Base-by-base conservation (phyloP, 352 stramenopile species). In the Paralagenidium karlingii region DNA sequence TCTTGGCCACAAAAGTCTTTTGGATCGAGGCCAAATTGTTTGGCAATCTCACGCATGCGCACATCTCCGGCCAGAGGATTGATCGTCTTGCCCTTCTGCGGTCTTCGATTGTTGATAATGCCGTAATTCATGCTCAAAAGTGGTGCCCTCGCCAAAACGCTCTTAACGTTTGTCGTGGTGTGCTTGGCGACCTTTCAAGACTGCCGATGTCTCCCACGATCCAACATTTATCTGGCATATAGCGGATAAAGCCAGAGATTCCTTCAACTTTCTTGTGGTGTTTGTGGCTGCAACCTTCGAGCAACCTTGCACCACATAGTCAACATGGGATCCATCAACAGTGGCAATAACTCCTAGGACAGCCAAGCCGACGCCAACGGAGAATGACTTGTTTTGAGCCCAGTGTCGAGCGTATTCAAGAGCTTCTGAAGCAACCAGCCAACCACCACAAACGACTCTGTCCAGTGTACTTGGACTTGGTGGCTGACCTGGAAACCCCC, bases 121-220 rank as follows among this genome's bases (percentile, higher is more conserved):
- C 68, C 73, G 65, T 82, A 83, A 50, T 89, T 89, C 78, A 86
- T 91, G 19, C 28, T n/a, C n/a, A n/a, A n/a, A n/a, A n/a, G n/a
- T n/a, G n/a, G n/a, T n/a, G n/a, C n/a, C n/a, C n/a, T n/a, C n/a
- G n/a, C n/a, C n/a, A n/a, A n/a, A n/a, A n/a, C n/a, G n/a, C n/a
- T n/a, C n/a, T n/a, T n/a, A n/a, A n/a, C n/a, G n/a, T n/a, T n/a
- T n/a, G n/a, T n/a, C n/a, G n/a, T n/a, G n/a, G n/a, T n/a, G n/a
- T n/a, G n/a, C n/a, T n/a, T n/a, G 30, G 30, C 15, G 30, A 18
- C 30, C 30, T 10, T 21, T 15, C 30, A 36, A 18, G 30, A 36
- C 30, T 18, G 30, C 30, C 30, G 30, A 18, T 36, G 21, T 36
- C 30, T 15, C 30, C n/a, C n/a, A n/a, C n/a, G n/a, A n/a, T n/a